Percentiles rank a stretch among this genome's conserved stretches.
phyloP scores from a whole-genome alignment of 805 yeast genomes.

The Zygosaccharomyces pseudorouxii region DNA sequence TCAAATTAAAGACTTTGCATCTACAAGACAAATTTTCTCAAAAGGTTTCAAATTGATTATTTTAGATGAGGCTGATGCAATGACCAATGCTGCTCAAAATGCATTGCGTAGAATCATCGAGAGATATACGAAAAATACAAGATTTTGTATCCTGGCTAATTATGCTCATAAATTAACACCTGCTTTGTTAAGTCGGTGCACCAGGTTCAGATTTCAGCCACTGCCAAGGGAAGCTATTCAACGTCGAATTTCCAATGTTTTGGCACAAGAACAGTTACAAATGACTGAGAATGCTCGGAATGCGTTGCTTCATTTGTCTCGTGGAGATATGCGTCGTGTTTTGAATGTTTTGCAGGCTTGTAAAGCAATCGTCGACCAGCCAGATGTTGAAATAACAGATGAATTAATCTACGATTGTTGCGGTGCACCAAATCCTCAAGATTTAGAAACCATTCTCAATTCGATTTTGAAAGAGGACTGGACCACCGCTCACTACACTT shows the following conservation, averaged over 20 bases:
- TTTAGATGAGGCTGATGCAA: slow-evolving; percentile 95
- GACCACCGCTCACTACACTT: slow-evolving; percentile 66
- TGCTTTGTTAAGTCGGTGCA: slow-evolving; percentile 89
- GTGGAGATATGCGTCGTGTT: slow-evolving; percentile 96
- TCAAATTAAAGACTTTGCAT: slow-evolving; percentile 93
- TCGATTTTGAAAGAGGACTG: slow-evolving; percentile 84
- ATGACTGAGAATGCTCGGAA: slow-evolving; percentile 55
- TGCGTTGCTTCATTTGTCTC: slow-evolving; percentile 66
- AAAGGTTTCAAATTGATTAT: slow-evolving; percentile 83
- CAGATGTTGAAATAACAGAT: slow-evolving; percentile 51
- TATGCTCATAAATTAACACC: slow-evolving; percentile 95
- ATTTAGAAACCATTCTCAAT: slow-evolving; percentile 68
- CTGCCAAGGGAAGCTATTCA: slow-evolving; percentile 61
- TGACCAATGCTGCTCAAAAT: slow-evolving; percentile 83
- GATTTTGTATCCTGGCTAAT: slow-evolving; percentile 93
- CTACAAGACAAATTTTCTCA: slow-evolving; percentile 88
- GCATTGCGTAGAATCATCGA: slow-evolving; percentile 78
- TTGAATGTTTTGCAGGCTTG: slow-evolving; percentile 93
- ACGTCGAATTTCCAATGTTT: slow-evolving; percentile 62
- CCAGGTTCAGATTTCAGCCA: slow-evolving; percentile 90
- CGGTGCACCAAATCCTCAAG: slow-evolving; percentile 91
- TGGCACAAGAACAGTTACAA: slow-evolving; percentile 59
- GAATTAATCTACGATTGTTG: slow-evolving; percentile 88
- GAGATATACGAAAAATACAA: slow-evolving; percentile 88
- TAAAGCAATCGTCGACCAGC: slow-evolving; percentile 61